Base-by-base conservation (phyloP, 2,329 filamentous ascomycete genomes). In the Paecilomyces variotii region DNA sequence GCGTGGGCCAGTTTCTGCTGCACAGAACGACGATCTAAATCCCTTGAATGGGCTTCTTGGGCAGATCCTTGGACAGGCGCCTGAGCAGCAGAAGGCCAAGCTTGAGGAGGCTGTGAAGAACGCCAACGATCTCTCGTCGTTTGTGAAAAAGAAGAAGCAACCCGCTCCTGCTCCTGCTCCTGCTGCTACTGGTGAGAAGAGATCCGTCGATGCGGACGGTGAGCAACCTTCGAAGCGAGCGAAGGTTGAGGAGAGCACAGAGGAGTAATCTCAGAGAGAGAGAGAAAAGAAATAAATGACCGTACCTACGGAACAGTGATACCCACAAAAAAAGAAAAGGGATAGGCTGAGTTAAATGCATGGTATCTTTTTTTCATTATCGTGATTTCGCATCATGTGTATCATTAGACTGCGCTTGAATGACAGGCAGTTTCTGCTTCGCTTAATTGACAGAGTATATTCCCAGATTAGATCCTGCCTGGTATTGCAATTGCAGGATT, bases 71-170 rank as follows among this genome's bases (percentile, higher is more conserved):
- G 82, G 82, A 24, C 80, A 83, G 56, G 78, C 82, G 2, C 72
- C 79, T 30, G 75, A 74, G 2, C 78, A 82, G 53, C 79, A 84
- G 65, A 77, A 80, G 61, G 78, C 79, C 19, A 76, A 78, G 55
- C 72, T 86, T 26, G 79, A 82, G 25, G 79, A 84, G 61, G 83
- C 79, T 10, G 80, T 79, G 1, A 79, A 80, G 63, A 73, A 72
- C 12, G 84, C 84, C 5, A 87, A 82, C 54, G 84, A 87, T 67
- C 73, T 87, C 4, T 82, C 78, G 14, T 78, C 80, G 1, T 71
- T 87, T 55, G 80, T 87, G 4, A 82, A 82, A 60, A 82, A 78
- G 67, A 82, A 78, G 67, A 83, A 83, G 72, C 74, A 76, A 59
- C 67, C 66, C n/a, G 56, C 57, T 24, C 56, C 56, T 55, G 61